These are phyloP conservation scores for Magnolia sinica DNA, from an alignment of 164 flowering plant genomes.

Conservation along the genomic window DNA sequence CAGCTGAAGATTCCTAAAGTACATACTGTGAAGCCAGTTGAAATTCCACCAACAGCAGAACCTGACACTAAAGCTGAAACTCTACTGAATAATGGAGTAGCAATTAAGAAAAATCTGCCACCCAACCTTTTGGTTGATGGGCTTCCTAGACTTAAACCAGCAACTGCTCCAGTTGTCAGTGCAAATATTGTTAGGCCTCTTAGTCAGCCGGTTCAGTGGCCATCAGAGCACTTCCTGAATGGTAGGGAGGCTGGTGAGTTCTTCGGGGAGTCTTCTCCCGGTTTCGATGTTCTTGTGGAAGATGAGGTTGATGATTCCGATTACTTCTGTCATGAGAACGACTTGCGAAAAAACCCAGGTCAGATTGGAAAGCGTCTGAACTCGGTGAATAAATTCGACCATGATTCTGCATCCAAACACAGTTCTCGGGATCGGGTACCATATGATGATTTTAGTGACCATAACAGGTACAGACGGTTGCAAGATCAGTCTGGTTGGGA, in stretches of 20 bases:
- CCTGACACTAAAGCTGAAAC: slow-evolving; percentile 23
- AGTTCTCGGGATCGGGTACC: slow-evolving; percentile 39
- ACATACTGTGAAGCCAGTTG: slow-evolving; percentile 31
- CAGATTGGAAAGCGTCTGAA: slow-evolving; percentile 43
- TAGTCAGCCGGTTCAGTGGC: slow-evolving; percentile 26
- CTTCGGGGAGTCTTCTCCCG: slow-evolving; percentile 82
- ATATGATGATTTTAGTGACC: slow-evolving; percentile 36
- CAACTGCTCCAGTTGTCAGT: slow-evolving; percentile 23
- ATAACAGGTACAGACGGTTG: slow-evolving; percentile 42
- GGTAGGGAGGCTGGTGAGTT: slow-evolving; percentile 67
- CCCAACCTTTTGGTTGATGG: slow-evolving; percentile 22
- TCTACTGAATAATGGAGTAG: slow-evolving; percentile 21
- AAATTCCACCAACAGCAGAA: slow-evolving; percentile 22
- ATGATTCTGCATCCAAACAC: slow-evolving; percentile 40
- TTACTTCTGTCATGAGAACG: slow-evolving; percentile 59
- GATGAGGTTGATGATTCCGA: slow-evolving; percentile 59
- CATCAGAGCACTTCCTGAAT: slow-evolving; percentile 46
- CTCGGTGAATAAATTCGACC: slow-evolving; percentile 37
- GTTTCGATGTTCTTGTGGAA: slow-evolving; percentile 96
- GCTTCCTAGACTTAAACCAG: slow-evolving; percentile 27
- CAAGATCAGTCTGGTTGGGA: slow-evolving; percentile 56
- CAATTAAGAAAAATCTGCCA: slow-evolving; percentile 18
- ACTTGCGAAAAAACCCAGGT: slow-evolving; percentile 36
- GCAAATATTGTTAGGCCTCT: slow-evolving; percentile 33
- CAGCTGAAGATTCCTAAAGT: slow-evolving; percentile 32